Percentiles rank a stretch among this genome's conserved stretches.
phyloP scores from a whole-genome alignment of 345 rosid species.

The Anastatica hierochuntica region DNA sequence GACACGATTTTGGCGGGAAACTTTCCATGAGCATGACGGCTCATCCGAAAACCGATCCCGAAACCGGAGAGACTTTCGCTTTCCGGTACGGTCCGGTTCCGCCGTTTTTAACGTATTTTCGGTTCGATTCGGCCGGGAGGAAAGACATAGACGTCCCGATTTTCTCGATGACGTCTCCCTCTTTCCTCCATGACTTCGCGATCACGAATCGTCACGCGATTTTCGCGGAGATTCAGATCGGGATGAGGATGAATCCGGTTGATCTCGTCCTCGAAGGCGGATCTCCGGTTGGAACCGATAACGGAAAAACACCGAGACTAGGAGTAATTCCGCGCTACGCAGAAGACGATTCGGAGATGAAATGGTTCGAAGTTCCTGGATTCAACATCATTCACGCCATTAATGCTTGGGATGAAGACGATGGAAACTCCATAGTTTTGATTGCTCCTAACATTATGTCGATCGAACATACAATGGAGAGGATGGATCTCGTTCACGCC shows the following conservation, averaged over 20 bases:
- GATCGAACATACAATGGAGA: constrained; percentile 27
- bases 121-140: constrained; percentile 20
- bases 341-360: constrained; percentile 29
- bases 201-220: constrained; percentile 23
- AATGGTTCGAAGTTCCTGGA: constrained; percentile 32
- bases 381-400: constrained; percentile 30
- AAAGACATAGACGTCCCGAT: constrained; percentile 26
- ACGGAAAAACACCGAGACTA: constrained; percentile 21
- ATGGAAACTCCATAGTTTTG: constrained; percentile 16
- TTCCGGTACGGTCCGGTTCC: constrained; percentile 33
- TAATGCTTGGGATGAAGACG: constrained; percentile 35
- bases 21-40: constrained; percentile 31
- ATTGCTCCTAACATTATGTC: constrained; percentile 30
- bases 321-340: constrained; percentile 31
- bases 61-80: constrained; percentile 26
- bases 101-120: constrained; percentile 25
- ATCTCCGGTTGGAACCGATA: constrained; percentile 27
- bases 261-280: constrained; percentile 23
- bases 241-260: constrained; percentile 22
- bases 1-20: constrained; percentile 26
- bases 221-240: constrained; percentile 23
- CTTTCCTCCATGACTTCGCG: constrained; percentile 30
- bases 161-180: constrained; percentile 28
- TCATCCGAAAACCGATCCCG: constrained; percentile 25
- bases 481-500: constrained; percentile 28